Conservation (phyloP, 116 monocot genomes). For the Cymodocea nodosa region DNA sequence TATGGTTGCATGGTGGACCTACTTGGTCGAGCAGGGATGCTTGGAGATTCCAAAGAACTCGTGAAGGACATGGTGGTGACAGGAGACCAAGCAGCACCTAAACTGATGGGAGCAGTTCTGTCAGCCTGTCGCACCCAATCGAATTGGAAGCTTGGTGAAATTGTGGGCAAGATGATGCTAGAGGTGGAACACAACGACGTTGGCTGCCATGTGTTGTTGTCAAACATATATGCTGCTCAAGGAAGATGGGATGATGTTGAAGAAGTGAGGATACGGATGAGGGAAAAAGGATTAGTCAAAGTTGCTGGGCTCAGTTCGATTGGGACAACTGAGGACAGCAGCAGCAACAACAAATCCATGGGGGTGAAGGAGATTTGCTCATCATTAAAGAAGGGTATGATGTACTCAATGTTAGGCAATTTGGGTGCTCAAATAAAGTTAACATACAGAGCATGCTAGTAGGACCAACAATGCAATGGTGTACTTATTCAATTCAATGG, state of each 20-base stretch:
- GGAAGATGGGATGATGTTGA: constrained; percentile 73
- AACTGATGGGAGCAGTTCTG: constrained; percentile 42
- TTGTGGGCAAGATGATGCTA: constrained; percentile 41
- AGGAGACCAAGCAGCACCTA: background rate
- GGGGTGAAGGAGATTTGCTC: background rate
- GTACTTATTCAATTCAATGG: too few relatives aligned
- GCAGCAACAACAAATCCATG: background rate
- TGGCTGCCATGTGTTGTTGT: constrained; percentile 47
- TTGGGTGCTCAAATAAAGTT: background rate
- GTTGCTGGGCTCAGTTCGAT: constrained; percentile 34
- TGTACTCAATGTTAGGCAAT: background rate
- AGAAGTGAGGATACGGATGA: constrained; percentile 41
- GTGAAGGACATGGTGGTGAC: constrained; percentile 7
- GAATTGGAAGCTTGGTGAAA: constrained; percentile 39
- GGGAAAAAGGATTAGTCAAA: constrained; percentile 41
- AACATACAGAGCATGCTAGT: background rate
- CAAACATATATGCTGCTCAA: constrained; percentile 60
- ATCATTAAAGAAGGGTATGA: background rate
- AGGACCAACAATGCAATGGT: background rate
- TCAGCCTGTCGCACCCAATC: constrained; percentile 37
- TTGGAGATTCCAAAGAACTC: constrained; percentile 23
- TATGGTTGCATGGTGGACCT: constrained; percentile 71
- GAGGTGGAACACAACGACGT: constrained; percentile 41
- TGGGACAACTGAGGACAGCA: background rate
- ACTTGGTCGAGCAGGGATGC: constrained; percentile 43